These are phyloP conservation scores for Aspergillus sp. DNA, from an alignment of 2,329 filamentous ascomycete genomes.

Conservation along the genomic window DNA sequence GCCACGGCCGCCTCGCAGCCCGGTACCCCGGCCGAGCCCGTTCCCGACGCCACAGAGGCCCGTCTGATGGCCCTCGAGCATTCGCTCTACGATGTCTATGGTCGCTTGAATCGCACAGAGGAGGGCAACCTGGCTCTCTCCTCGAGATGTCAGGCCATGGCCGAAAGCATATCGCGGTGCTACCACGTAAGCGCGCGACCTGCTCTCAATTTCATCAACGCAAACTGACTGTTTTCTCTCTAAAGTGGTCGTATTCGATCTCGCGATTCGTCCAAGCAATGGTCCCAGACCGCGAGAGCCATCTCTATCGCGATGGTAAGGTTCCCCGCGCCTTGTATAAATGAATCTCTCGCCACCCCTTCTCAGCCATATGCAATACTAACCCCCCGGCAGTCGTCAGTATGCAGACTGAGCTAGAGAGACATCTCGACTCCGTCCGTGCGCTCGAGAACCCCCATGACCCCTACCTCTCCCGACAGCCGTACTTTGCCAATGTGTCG, in stretches of 20 bases:
- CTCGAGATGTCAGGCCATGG: slow-evolving; percentile 69
- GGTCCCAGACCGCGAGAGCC: slow-evolving; percentile 65
- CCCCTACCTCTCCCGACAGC: slow-evolving; percentile 54
- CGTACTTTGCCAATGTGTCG: slow-evolving; percentile 54
- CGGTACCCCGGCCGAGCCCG: slow-evolving; percentile 74
- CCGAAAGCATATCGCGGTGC: slow-evolving; percentile 69
- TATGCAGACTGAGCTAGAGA: slow-evolving; percentile 56
- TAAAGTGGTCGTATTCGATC: slow-evolving; percentile 73
- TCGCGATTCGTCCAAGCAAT: slow-evolving; percentile 65
- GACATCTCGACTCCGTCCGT: slow-evolving; percentile 52
- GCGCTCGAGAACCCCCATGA: slow-evolving; percentile 57
- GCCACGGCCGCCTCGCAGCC: slow-evolving; percentile 61
- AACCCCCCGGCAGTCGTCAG: slow-evolving; percentile 36
- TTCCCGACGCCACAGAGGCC: slow-evolving; percentile 69
- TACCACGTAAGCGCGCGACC: slow-evolving; percentile 47
- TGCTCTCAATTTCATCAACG: neutral
- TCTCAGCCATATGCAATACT: slow-evolving; percentile 5
- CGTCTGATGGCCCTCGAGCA: slow-evolving; percentile 71
- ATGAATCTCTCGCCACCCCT: neutral
- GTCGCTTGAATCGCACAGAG: slow-evolving; percentile 70
- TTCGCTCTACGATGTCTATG: slow-evolving; percentile 69
- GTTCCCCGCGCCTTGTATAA: too few species aligned
- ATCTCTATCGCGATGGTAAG: slow-evolving; percentile 75
- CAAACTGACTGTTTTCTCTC: neutral
- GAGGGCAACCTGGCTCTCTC: slow-evolving; percentile 73